phyloP scores from a whole-genome alignment of 2,329 filamentous ascomycete species.

The Penicillium sp. region DNA sequence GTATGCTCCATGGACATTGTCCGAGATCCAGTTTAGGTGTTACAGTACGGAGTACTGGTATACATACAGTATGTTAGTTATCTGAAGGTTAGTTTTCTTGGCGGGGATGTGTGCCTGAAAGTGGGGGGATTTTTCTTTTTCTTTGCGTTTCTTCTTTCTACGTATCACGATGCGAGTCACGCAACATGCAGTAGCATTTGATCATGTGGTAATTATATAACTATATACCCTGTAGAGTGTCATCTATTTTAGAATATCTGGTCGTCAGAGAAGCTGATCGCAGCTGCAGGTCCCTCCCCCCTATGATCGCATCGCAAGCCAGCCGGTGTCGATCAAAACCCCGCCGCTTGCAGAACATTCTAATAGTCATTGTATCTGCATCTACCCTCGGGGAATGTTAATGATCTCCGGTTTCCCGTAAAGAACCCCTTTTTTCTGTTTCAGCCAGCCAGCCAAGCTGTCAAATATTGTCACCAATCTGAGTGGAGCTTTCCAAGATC shows the following conservation, averaged over 20 bases:
- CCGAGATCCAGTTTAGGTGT: background rate
- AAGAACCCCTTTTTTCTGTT: too few relatives aligned
- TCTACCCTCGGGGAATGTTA: background rate
- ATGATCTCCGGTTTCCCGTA: background rate
- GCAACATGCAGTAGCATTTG: background rate
- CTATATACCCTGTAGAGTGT: too few relatives aligned
- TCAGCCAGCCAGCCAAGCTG: background rate
- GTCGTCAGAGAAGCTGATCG: background rate
- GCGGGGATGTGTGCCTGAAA: conserved; percentile 1
- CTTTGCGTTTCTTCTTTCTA: background rate
- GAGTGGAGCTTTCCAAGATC: background rate
- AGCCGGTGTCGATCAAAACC: background rate
- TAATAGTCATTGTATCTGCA: background rate
- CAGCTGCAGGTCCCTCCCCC: conserved; percentile 2
- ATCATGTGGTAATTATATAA: background rate
- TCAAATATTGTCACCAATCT: background rate
- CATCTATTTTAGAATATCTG: background rate
- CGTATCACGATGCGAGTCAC: background rate
- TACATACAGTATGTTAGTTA: background rate
- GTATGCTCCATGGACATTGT: background rate
- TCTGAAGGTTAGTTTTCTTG: background rate
- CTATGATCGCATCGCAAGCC: background rate
- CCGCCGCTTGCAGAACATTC: background rate
- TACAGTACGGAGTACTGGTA: too few relatives aligned
- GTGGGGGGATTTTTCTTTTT: background rate